phyloP scores from a whole-genome alignment of 192 early-diverging fungal genomes.

The Coemansia sp. region DNA sequence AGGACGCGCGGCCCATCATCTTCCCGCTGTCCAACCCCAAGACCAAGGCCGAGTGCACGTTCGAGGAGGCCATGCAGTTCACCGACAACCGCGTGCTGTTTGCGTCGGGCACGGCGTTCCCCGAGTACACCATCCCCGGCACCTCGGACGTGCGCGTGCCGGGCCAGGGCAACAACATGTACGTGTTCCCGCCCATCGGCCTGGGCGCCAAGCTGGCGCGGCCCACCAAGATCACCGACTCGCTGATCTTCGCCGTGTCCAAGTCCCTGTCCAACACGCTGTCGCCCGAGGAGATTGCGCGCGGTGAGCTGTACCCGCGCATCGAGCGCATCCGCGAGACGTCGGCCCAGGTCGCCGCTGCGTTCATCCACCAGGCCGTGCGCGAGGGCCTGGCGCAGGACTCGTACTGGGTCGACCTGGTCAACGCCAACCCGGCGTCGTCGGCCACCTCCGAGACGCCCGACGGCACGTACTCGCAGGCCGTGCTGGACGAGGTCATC shows the following conservation, averaged over 20 bases:
- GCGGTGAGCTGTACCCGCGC: conserved; percentile 79
- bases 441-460: conserved; percentile 22
- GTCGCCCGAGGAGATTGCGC: conserved; percentile 60
- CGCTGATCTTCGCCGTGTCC: conserved; percentile 78
- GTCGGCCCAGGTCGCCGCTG: conserved; percentile 74
- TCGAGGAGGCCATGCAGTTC: conserved; percentile 81
- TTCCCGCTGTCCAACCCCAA: conserved; percentile 89
- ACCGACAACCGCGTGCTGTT: conserved; percentile 90
- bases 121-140: conserved; percentile 64
- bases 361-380: conserved; percentile 69
- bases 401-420: conserved; percentile 47
- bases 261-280: conserved; percentile 74
- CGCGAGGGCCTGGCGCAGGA: conserved; percentile 59
- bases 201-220: conserved; percentile 77
- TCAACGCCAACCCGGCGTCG: conserved; percentile 36
- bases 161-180: conserved; percentile 94
- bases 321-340: conserved; percentile 84
- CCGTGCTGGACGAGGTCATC: conserved; percentile 34
- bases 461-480: conserved; percentile 44
- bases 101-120: conserved; percentile 94
- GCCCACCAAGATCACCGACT: conserved; percentile 67
- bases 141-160: conserved; percentile 51
- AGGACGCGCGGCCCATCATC: conserved; percentile 66
- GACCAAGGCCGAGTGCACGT: conserved; percentile 93
- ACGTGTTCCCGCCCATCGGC: conserved; percentile 95